phyloP scores from a whole-genome alignment of 495 filamentous ascomycete species.

The Neurospora sp. region DNA sequence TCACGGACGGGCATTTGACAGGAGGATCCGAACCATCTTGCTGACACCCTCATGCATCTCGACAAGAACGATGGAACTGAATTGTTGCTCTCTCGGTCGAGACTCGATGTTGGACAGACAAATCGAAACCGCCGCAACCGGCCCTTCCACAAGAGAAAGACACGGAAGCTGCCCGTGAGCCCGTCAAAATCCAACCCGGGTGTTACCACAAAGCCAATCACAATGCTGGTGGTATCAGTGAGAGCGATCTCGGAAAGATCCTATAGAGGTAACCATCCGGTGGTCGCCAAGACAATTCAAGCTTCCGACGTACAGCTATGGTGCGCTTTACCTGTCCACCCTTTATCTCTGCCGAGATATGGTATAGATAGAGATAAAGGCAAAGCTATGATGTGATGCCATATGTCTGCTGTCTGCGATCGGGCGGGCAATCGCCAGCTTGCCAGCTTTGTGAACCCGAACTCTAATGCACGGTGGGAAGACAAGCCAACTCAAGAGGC shows the following conservation, averaged over 20 bases:
- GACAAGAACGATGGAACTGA: not conserved
- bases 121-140: not conserved
- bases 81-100: not conserved
- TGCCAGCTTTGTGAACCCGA: not conserved
- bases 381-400: not conserved
- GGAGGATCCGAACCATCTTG: not conserved
- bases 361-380: not conserved
- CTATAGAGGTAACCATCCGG: not conserved
- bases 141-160: not conserved
- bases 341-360: not conserved
- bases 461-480: not conserved
- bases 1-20: not conserved
- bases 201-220: not conserved
- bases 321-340: not conserved
- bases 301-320: not conserved
- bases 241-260: not conserved
- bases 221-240: not conserved
- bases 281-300: not conserved
- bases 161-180: not conserved
- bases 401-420: not conserved
- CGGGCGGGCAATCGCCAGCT: not conserved
- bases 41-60: not conserved
- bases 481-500: not conserved
- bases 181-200: not conserved
- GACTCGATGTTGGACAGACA: not conserved